Percentiles rank a stretch among this genome's conserved stretches.
These are phyloP conservation scores for Pseudozyma sp. DNA, from an alignment of 1,284 basidiomycete species.

Conservation along the genomic window DNA sequence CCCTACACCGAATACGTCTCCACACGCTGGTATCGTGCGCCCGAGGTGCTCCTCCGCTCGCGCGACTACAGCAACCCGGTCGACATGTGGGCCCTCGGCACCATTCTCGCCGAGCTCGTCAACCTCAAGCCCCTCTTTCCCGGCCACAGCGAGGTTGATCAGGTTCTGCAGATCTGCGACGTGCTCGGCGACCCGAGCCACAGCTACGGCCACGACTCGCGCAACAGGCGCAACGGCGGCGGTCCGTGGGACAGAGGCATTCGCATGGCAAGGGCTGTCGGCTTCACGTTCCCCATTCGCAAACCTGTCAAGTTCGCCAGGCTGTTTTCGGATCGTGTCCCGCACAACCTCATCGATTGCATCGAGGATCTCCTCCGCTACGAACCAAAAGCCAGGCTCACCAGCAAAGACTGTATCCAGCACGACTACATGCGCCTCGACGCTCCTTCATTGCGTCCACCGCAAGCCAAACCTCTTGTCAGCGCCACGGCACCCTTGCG, in stretches of 20 bases:
- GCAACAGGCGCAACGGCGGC: constrained; percentile 81
- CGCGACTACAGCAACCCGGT: constrained; percentile 94
- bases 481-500: constrained; percentile 46
- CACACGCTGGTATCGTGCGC: constrained; percentile 98
- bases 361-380: constrained; percentile 92
- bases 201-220: constrained; percentile 82
- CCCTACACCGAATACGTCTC: constrained; percentile 99
- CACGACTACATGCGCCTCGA: constrained; percentile 85
- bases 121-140: constrained; percentile 96
- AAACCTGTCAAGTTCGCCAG: constrained; percentile 80
- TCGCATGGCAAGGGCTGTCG: constrained; percentile 84
- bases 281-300: constrained; percentile 89
- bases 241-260: constrained; percentile 87
- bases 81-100: constrained; percentile 99
- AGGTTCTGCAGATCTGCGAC: constrained; percentile 88
- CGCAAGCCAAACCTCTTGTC: constrained; percentile 43
- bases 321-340: constrained; percentile 83
- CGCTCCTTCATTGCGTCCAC: constrained; percentile 71
- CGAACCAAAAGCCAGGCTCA: constrained; percentile 86
- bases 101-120: constrained; percentile 95
- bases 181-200: constrained; percentile 90
- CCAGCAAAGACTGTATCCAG: constrained; percentile 84
- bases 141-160: constrained; percentile 94
- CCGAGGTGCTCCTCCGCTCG: constrained; percentile 91
- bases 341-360: constrained; percentile 85